Conservation (phyloP, 176 grass and related monocot genomes). For the Urochloa ruziziensis region DNA sequence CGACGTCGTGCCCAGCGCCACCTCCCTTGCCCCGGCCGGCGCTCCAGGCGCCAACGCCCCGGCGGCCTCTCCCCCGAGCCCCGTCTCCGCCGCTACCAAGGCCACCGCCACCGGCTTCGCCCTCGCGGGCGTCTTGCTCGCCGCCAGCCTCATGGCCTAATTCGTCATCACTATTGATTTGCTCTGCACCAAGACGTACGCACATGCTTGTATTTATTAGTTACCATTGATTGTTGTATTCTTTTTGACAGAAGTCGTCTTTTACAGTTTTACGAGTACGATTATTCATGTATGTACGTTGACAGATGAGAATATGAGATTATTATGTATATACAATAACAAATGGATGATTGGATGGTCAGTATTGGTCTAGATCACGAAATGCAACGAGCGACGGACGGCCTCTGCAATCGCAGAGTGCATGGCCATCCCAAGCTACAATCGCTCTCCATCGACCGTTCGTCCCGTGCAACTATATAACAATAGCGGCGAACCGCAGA, state of each 20-base stretch:
- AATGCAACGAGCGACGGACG: background rate
- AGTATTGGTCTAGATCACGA: background rate
- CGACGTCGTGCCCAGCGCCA: background rate
- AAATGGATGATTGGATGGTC: too few species aligned
- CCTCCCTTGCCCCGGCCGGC: constrained; percentile 2
- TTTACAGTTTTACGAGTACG: too few species aligned
- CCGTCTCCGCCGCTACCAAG: background rate
- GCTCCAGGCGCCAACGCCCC: background rate
- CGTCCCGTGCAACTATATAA: background rate
- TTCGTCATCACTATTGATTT: background rate
- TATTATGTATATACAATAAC: background rate
- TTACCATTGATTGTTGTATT: background rate
- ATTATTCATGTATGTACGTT: background rate
- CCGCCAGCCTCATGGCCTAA: constrained; percentile 13
- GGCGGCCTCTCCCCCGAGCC: background rate
- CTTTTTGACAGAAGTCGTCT: background rate
- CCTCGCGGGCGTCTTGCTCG: background rate
- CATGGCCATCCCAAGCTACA: background rate
- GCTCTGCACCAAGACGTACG: background rate
- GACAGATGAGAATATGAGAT: background rate
- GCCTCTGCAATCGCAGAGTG: background rate
- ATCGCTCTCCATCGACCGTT: background rate
- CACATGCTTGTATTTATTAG: background rate
- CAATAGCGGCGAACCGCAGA: background rate
- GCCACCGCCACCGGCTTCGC: background rate